These are phyloP conservation scores for Camelina laxa DNA, from an alignment of 345 rosid genomes.

Conservation along the genomic window DNA sequence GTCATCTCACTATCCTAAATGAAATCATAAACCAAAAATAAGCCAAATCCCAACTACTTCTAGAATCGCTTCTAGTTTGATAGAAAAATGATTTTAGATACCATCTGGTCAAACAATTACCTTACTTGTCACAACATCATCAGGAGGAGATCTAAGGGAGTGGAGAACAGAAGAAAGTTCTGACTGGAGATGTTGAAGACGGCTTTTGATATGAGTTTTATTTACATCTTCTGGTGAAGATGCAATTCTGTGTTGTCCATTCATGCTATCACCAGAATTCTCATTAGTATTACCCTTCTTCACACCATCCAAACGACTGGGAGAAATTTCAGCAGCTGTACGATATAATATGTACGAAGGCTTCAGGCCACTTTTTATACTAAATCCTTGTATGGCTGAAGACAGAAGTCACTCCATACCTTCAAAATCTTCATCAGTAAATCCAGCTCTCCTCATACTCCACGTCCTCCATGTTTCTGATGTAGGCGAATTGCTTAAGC, in stretches of 20 bases:
- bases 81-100: not conserved
- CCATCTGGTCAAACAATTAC: conserved; percentile 34
- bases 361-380: not conserved
- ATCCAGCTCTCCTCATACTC: conserved; percentile 73
- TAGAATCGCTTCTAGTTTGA: conserved; percentile 25
- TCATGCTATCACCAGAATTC: conserved; percentile 38
- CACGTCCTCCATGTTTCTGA: conserved; percentile 73
- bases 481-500: conserved; percentile 45
- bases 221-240: conserved; percentile 44
- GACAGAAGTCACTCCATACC: conserved; percentile 51
- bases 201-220: conserved; percentile 53
- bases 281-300: conserved; percentile 40
- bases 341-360: conserved; percentile 21
- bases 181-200: conserved; percentile 67
- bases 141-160: conserved; percentile 58
- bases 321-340: conserved; percentile 63
- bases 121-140: conserved; percentile 49
- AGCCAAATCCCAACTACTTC: conserved; percentile 17
- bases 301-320: conserved; percentile 29
- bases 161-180: conserved; percentile 83
- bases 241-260: conserved; percentile 42
- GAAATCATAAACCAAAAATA: conserved; percentile 30
- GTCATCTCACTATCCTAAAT: conserved; percentile 33
- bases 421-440: conserved; percentile 62
- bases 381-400: not conserved